These are phyloP conservation scores for Kluyveromyces lactis DNA, from an alignment of 805 yeast species.

Conservation along the genomic window DNA sequence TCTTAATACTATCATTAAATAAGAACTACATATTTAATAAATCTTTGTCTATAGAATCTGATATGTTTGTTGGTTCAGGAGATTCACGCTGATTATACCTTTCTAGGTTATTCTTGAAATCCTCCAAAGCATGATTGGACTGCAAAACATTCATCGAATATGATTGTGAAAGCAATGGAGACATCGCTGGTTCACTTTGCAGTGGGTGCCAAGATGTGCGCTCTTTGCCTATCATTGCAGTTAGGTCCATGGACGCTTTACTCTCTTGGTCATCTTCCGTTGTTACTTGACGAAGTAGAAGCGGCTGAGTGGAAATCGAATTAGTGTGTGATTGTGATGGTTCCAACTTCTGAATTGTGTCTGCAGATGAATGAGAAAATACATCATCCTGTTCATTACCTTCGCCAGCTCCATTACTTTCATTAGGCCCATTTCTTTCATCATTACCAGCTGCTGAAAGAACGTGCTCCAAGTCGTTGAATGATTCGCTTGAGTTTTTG, in stretches of 20 bases:
- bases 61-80: neutral
- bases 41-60: constrained; percentile 1
- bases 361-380: constrained; percentile 2
- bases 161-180: constrained; percentile 11
- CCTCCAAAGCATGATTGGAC: constrained; percentile 16
- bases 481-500: constrained; percentile 18
- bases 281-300: constrained; percentile 1
- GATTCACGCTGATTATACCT: neutral
- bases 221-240: constrained; percentile 28
- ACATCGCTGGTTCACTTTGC: constrained; percentile 12
- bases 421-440: constrained; percentile 3
- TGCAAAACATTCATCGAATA: constrained; percentile 16
- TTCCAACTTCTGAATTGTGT: constrained; percentile 1
- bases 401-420: constrained; percentile 1
- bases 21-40: neutral
- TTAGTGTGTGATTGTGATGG: neutral
- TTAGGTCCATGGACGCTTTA: constrained; percentile 31
- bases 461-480: constrained; percentile 20
- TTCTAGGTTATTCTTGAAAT: constrained; percentile 12
- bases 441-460: constrained; percentile 8
- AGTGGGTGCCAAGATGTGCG: constrained; percentile 23
- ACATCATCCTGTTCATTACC: constrained; percentile 4
- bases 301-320: constrained; percentile 1
- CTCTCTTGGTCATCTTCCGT: constrained; percentile 4
- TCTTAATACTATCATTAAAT: constrained; percentile 21